Conservation (phyloP, 1,139 yeast species). For the Blastobotrys malaysiensis region DNA sequence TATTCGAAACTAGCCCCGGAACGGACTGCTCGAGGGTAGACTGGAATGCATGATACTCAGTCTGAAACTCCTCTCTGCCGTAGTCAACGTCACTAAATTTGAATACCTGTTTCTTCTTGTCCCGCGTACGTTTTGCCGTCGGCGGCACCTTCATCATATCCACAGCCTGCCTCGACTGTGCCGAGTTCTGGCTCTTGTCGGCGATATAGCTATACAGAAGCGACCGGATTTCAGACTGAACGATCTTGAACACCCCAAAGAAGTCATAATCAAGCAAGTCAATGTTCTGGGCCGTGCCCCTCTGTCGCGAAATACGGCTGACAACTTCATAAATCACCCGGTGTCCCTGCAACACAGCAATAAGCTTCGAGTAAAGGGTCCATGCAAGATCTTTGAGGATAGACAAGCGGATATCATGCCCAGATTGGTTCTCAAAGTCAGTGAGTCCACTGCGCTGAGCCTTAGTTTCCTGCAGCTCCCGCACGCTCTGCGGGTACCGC, state of each 20-base stretch:
- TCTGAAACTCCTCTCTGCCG: conserved; percentile 24
- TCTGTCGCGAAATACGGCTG: conserved; percentile 29
- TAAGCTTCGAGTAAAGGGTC: conserved; percentile 55
- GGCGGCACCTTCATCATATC: conserved; percentile 9
- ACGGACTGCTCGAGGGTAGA: conserved; percentile 31
- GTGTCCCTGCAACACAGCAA: conserved; percentile 66
- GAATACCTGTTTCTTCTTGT: conserved; percentile 20
- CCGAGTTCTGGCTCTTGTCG: conserved; percentile 20
- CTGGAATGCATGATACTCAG: conserved; percentile 23
- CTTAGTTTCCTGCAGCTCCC: conserved; percentile 9
- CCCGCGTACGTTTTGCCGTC: conserved; percentile 11
- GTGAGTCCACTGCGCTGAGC: conserved; percentile 1
- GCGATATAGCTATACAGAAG: conserved; percentile 55
- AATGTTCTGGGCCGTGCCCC: conserved; percentile 15
- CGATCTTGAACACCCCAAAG: conserved; percentile 50
- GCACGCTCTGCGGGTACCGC: conserved; percentile 41
- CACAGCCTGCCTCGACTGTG: conserved; percentile 9
- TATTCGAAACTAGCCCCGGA: conserved; percentile 33
- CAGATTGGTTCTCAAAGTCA: neutral
- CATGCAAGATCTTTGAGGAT: conserved; percentile 68
- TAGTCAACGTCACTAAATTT: conserved; percentile 25
- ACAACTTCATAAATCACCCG: conserved; percentile 58
- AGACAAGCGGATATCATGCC: conserved; percentile 47
- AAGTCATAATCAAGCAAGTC: conserved; percentile 40
- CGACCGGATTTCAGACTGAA: conserved; percentile 54